These are phyloP conservation scores for Penicillium sp. DNA, from an alignment of 2,329 filamentous ascomycete genomes.

Conservation along the genomic window DNA sequence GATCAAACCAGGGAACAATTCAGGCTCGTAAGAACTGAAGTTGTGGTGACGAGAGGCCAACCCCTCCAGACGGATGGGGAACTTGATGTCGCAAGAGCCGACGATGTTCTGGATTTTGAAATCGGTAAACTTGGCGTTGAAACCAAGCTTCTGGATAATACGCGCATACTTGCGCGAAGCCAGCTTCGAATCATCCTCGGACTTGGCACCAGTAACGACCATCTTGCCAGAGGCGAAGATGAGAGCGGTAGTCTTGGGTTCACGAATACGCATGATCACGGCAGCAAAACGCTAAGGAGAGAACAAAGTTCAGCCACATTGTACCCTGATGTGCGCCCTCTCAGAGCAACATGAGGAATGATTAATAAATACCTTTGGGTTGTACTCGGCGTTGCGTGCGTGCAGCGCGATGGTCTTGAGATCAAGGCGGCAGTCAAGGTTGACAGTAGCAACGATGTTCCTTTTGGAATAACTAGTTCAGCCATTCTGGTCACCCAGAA, in stretches of 20 bases:
- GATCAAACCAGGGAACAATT: slow-evolving; percentile 97
- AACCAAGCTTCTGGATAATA: slow-evolving; percentile 99
- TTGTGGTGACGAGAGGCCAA: slow-evolving; percentile 96
- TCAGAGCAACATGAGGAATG: slow-evolving; percentile 32
- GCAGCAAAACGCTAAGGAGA: slow-evolving; percentile 84
- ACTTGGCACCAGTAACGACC: slow-evolving; percentile 98
- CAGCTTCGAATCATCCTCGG: slow-evolving; percentile 95
- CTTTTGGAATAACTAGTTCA: slow-evolving; percentile 57
- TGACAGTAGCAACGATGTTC: slow-evolving; percentile 99
- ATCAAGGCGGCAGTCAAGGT: slow-evolving; percentile 94
- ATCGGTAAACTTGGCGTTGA: slow-evolving; percentile 99
- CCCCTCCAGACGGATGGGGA: slow-evolving; percentile 94
- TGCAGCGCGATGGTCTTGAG: slow-evolving; percentile 98
- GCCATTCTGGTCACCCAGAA: slow-evolving; percentile 48
- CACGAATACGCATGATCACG: slow-evolving; percentile 99
- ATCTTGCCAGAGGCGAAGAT: slow-evolving; percentile 99
- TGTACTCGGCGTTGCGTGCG: slow-evolving; percentile 97
- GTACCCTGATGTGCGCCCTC: slow-evolving; percentile 33
- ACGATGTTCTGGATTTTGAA: slow-evolving; percentile 99
- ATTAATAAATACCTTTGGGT: slow-evolving; percentile 73
- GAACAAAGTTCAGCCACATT: slow-evolving; percentile 46
- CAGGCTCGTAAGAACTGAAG: slow-evolving; percentile 98
- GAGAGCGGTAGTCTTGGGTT: slow-evolving; percentile 95
- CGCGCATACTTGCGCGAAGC: slow-evolving; percentile 96
- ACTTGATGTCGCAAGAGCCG: slow-evolving; percentile 98